phyloP scores from a whole-genome alignment of 148 eudicot genomes.

The Chenopodium berlandieri region DNA sequence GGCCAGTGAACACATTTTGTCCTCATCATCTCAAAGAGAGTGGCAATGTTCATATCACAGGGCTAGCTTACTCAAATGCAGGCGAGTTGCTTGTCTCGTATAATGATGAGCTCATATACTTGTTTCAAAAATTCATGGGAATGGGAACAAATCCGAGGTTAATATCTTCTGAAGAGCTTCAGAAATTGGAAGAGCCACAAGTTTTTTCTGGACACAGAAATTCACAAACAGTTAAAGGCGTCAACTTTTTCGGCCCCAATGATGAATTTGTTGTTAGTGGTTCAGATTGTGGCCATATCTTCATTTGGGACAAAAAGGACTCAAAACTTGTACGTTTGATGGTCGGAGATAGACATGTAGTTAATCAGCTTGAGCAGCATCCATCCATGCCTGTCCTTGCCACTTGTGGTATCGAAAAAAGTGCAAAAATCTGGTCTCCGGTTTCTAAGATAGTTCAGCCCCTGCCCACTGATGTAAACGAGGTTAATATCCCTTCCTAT shows the following conservation, averaged over 20 bases:
- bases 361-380: constrained; percentile 76
- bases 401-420: constrained; percentile 66
- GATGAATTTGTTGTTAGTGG: constrained; percentile 75
- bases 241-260: constrained; percentile 70
- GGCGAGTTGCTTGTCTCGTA: constrained; percentile 79
- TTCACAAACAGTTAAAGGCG: constrained; percentile 75
- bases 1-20: constrained; percentile 62
- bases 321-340: constrained; percentile 63
- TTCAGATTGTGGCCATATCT: constrained; percentile 84
- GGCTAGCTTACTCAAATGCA: constrained; percentile 59
- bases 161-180: constrained; percentile 34
- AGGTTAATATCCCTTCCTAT: constrained; percentile 32
- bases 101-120: constrained; percentile 71
- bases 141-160: constrained; percentile 53
- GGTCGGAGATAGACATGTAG: constrained; percentile 66
- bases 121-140: constrained; percentile 70
- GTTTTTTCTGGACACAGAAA: constrained; percentile 74
- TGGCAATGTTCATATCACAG: constrained; percentile 56
- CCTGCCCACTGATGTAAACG: constrained; percentile 50
- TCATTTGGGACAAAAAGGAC: constrained; percentile 74
- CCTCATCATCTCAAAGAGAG: constrained; percentile 50
- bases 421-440: constrained; percentile 71
- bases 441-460: constrained; percentile 47
- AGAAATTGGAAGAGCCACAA: constrained; percentile 44
- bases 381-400: constrained; percentile 66